Conservation (phyloP, 2,329 filamentous ascomycete genomes). For the Clarireedia monteithiana region DNA sequence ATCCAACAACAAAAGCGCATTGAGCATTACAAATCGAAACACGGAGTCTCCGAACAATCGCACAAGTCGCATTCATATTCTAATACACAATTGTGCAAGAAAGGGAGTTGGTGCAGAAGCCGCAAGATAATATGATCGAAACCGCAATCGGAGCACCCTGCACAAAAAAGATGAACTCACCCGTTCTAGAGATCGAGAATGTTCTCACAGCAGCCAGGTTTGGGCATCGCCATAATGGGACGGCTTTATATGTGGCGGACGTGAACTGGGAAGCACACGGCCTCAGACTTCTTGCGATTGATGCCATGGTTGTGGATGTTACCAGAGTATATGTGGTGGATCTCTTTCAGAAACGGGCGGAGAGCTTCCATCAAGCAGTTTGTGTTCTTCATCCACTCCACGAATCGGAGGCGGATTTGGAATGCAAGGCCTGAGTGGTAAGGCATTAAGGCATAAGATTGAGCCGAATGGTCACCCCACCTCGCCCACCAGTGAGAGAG, state of each 20-base stretch:
- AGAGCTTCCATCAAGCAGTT: background rate
- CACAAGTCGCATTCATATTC: no score
- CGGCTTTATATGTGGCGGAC: conserved; percentile 13
- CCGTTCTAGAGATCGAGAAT: conserved; percentile 37
- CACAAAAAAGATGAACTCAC: conserved; percentile 30
- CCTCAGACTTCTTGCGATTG: conserved; percentile 45
- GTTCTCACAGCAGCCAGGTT: conserved; percentile 33
- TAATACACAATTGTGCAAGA: no score
- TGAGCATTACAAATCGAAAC: background rate
- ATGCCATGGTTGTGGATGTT: conserved; percentile 41
- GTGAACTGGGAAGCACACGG: conserved; percentile 28
- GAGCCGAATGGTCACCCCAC: background rate
- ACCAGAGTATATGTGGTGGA: background rate
- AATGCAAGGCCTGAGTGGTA: background rate
- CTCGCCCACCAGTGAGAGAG: background rate
- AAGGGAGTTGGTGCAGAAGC: no score
- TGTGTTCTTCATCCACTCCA: background rate
- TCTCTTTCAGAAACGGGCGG: background rate
- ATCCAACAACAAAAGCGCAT: background rate
- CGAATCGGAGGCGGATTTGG: background rate
- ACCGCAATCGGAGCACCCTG: background rate
- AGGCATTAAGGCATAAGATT: no score
- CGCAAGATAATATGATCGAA: background rate
- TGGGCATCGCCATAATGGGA: conserved; percentile 20
- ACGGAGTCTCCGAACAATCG: background rate